These are phyloP conservation scores for Vitis hybrid DNA, from an alignment of 177 flowering plant species.

Conservation along the genomic window DNA sequence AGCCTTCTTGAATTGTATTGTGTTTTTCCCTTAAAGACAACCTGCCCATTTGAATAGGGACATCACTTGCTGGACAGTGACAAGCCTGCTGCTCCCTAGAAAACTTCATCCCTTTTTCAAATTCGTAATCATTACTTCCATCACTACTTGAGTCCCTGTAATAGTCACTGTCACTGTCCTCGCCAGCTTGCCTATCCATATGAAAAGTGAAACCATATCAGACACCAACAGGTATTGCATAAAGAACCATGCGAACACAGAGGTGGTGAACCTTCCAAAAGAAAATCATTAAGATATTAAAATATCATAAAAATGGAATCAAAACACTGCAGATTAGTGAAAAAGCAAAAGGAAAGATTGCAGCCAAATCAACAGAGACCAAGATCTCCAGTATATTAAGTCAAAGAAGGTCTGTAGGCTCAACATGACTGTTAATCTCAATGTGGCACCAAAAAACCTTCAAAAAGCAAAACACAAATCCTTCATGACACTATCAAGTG, in stretches of 20 bases:
- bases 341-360: no score
- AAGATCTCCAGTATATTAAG: no score
- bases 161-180: slow-evolving; percentile 32
- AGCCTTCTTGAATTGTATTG: slow-evolving; percentile 18
- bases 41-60: slow-evolving; percentile 2
- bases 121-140: slow-evolving; percentile 32
- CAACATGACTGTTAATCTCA: no score
- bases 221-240: not conserved
- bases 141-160: slow-evolving; percentile 33
- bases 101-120: slow-evolving; percentile 14
- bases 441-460: no score
- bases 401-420: no score
- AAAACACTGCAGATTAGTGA: no score
- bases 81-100: slow-evolving; percentile 3
- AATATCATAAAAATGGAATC: no score
- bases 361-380: no score
- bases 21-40: slow-evolving; percentile 20
- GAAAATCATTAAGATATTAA: not conserved
- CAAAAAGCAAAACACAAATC: no score
- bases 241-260: not conserved
- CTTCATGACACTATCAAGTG: no score
- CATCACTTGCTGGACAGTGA: slow-evolving; percentile 1
- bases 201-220: not conserved
- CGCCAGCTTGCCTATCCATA: slow-evolving; percentile 19
- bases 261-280: not conserved